Conservation (phyloP, 768 basidiomycete species). For the Auricularia cornea region DNA sequence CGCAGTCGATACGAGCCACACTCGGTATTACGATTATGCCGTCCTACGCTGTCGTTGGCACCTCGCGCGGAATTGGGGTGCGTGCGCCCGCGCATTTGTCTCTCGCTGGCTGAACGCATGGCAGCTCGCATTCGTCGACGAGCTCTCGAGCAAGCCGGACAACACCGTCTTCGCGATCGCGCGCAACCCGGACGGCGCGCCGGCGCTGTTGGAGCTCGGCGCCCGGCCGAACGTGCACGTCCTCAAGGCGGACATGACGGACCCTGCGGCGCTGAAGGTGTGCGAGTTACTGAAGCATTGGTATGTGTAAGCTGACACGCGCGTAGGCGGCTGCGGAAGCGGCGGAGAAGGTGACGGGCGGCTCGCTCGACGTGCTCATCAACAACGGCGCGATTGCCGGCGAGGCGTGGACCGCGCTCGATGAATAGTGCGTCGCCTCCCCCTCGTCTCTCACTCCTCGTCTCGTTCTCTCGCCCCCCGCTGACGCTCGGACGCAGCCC, state of each 20-base stretch:
- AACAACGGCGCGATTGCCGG: background rate
- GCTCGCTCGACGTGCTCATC: background rate
- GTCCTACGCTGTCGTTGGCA: background rate
- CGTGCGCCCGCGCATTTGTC: background rate
- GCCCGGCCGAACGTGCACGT: background rate
- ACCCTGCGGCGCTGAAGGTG: background rate
- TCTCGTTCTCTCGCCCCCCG: no score
- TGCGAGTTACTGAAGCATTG: background rate
- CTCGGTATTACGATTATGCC: no score
- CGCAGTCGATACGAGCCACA: no score
- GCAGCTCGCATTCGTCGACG: background rate
- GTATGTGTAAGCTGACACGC: no score
- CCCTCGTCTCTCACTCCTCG: no score
- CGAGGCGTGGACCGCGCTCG: background rate
- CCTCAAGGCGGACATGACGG: background rate
- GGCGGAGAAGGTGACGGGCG: background rate
- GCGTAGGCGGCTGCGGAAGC: slow-evolving; percentile 4
- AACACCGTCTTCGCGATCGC: background rate
- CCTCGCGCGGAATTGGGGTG: background rate
- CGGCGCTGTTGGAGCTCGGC: background rate
- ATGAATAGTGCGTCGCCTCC: no score
- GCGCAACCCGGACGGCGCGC: background rate
- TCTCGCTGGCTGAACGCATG: background rate
- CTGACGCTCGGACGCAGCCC: background rate
- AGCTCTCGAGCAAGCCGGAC: background rate